A percentile compares a stretch with the other conserved stretches of the same genome.
phyloP scores from a whole-genome alignment of 73 alveolate species.

The Halteria grandinella region DNA sequence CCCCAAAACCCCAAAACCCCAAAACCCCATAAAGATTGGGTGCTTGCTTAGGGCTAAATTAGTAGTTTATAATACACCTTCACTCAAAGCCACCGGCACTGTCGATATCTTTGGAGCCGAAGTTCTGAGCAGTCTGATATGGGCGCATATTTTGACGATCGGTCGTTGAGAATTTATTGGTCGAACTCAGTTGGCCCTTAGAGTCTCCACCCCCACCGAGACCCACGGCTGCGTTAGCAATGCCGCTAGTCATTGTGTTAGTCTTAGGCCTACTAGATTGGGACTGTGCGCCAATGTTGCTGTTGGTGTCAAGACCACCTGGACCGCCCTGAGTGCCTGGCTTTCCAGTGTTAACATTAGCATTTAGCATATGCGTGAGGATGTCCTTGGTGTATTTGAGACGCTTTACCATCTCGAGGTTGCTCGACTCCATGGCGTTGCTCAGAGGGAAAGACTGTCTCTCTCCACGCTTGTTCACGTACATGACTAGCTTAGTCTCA shows the following conservation, averaged over 20 bases:
- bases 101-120: conserved; percentile 20
- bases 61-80: too few species aligned
- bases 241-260: neutral
- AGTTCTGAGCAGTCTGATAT: conserved; percentile 34
- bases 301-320: conserved; percentile 14
- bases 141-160: conserved; percentile 12
- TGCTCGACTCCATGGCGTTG: conserved; percentile 90
- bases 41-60: too few species aligned
- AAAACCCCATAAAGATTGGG: too few species aligned
- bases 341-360: conserved; percentile 37
- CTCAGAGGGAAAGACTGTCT: conserved; percentile 87
- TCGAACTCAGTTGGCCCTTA: conserved; percentile 28
- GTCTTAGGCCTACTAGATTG: conserved; percentile 50
- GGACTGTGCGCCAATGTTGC: conserved; percentile 8
- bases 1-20: too few species aligned
- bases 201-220: conserved; percentile 32
- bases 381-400: conserved; percentile 95
- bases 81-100: too few species aligned
- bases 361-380: conserved; percentile 59
- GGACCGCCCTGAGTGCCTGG: conserved; percentile 7
- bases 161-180: conserved; percentile 52
- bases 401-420: conserved; percentile 96
- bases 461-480: conserved; percentile 98
- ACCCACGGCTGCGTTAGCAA: too few species aligned
- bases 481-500: conserved; percentile 93